These are phyloP conservation scores for Leishmania aethiopica DNA, from an alignment of 208 protist genomes.

Conservation along the genomic window DNA sequence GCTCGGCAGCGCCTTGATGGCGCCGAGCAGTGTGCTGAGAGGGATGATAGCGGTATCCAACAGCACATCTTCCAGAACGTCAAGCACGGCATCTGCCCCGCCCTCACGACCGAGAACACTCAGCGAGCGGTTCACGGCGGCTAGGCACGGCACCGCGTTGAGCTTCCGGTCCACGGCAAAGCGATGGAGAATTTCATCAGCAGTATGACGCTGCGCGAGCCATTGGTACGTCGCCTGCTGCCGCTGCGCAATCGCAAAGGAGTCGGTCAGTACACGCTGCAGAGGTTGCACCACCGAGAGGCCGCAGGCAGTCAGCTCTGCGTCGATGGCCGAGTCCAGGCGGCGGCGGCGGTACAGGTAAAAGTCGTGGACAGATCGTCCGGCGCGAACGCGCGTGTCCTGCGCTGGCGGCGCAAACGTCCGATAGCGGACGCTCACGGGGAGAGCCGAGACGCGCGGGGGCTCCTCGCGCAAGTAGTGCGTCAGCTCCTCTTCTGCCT, in stretches of 20 bases:
- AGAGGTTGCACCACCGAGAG: slow-evolving; percentile 35
- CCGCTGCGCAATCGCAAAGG: slow-evolving; percentile 62
- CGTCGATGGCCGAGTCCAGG: slow-evolving; percentile 26
- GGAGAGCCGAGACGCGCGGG: slow-evolving; percentile 29
- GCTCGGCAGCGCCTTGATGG: slow-evolving; percentile 32
- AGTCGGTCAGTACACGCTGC: slow-evolving; percentile 35
- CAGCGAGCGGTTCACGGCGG: slow-evolving; percentile 54
- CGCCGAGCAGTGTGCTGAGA: slow-evolving; percentile 44
- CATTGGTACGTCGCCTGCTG: slow-evolving; percentile 69
- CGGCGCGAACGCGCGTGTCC: slow-evolving; percentile 22
- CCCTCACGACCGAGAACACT: slow-evolving; percentile 38
- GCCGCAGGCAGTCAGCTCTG: slow-evolving; percentile 25
- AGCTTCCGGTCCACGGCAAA: slow-evolving; percentile 70
- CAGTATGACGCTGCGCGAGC: slow-evolving; percentile 44
- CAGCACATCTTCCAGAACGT: slow-evolving; percentile 56
- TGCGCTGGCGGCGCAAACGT: slow-evolving; percentile 26
- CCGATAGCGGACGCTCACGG: slow-evolving; percentile 34
- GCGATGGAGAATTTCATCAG: slow-evolving; percentile 58
- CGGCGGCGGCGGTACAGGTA: slow-evolving; percentile 30
- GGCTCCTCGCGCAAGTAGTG: slow-evolving; percentile 28
- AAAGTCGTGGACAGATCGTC: slow-evolving; percentile 31
- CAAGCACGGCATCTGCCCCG: slow-evolving; percentile 37
- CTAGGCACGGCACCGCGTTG: slow-evolving; percentile 53
- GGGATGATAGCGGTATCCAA: slow-evolving; percentile 36
- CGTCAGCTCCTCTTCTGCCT: slow-evolving; percentile 24